Conservation (phyloP, 2,329 filamentous ascomycete genomes). For the Ophiocordyceps sinensis region DNA sequence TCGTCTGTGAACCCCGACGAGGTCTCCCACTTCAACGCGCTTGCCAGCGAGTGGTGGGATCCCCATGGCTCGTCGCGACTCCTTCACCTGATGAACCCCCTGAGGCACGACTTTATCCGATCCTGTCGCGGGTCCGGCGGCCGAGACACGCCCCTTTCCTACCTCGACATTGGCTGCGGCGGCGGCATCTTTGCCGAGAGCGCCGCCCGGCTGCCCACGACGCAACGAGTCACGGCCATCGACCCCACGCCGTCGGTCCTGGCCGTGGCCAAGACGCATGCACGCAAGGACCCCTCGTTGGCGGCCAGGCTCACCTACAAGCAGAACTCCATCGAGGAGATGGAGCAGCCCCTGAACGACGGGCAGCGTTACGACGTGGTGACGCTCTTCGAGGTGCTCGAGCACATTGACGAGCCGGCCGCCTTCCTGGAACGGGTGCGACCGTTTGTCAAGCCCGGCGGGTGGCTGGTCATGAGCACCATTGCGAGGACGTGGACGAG, state of each 20-base stretch:
- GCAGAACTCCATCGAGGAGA: constrained; percentile 62
- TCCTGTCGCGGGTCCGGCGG: constrained; percentile 46
- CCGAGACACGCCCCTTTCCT: constrained; percentile 33
- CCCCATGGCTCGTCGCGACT: constrained; percentile 82
- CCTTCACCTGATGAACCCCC: constrained; percentile 94
- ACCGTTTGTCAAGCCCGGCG: constrained; percentile 71
- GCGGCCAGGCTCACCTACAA: constrained; percentile 52
- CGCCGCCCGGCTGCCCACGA: constrained; percentile 53
- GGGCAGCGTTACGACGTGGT: constrained; percentile 59
- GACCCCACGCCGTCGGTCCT: constrained; percentile 66
- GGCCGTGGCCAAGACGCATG: constrained; percentile 61
- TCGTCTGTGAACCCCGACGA: constrained; percentile 78
- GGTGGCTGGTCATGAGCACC: constrained; percentile 85
- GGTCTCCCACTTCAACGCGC: constrained; percentile 84
- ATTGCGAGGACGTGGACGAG: constrained; percentile 82
- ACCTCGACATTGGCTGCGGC: constrained; percentile 88
- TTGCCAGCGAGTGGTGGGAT: constrained; percentile 96
- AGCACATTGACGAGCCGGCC: constrained; percentile 69
- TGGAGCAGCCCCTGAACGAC: constrained; percentile 27
- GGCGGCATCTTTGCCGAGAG: constrained; percentile 93
- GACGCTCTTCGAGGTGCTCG: constrained; percentile 84
- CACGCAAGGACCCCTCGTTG: constrained; percentile 57
- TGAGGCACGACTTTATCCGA: constrained; percentile 83
- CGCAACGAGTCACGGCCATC: constrained; percentile 54
- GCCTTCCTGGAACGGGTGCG: constrained; percentile 59